Evolutionary conservation across 768 basidiomycete species (phyloP), one percentile per base, ranked within the genome.

Genomic region (Lactifluus subvellereus): DNA sequence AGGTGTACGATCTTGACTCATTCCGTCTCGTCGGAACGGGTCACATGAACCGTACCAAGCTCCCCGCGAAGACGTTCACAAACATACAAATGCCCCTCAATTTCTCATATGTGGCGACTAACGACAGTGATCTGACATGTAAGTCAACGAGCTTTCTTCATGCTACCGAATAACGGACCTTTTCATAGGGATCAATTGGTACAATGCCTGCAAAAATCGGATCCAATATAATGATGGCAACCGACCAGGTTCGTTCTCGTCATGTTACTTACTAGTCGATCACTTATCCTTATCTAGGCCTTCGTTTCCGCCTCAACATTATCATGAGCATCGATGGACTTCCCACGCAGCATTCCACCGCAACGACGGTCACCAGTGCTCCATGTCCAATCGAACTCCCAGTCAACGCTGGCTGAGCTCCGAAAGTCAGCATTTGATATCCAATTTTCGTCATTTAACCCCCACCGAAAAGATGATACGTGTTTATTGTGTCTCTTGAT

Each of bases 41-140:
- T 9, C 79, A 83, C 67, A 76, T 84, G 62, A 82, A 83, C 9
- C 72, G 77, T 40, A 75, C 78, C 59, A 84, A 82, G 3, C 74
- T 94, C 10, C 83, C 87, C 6, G 87, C 90, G 11, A 88, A 87
- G 69, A 57, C 74, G 22, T 86, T 84, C 69, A 80, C 85, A n/a
- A 72, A 82, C 38, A 76, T 97, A 32, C 72, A 80, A 37, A 66
- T 98, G 10, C 93, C 93, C 0, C 76, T 98, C 55, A 88, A 88
- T 68, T 95, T 96, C 74, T 84, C 86, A 0, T 97, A 96, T 72
- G 66, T 84, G 13, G 91, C 87, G 0, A 77, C 82, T 11, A 97
- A 98, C 71, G 79, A 82, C 50, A 83, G 87, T 5, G 94, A 98
- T 74, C 77, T 80, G 40, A 96, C 94, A 22, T 98, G 94, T 92